phyloP scores from a whole-genome alignment of 2,329 filamentous ascomycete genomes.

The Microsporum canis region DNA sequence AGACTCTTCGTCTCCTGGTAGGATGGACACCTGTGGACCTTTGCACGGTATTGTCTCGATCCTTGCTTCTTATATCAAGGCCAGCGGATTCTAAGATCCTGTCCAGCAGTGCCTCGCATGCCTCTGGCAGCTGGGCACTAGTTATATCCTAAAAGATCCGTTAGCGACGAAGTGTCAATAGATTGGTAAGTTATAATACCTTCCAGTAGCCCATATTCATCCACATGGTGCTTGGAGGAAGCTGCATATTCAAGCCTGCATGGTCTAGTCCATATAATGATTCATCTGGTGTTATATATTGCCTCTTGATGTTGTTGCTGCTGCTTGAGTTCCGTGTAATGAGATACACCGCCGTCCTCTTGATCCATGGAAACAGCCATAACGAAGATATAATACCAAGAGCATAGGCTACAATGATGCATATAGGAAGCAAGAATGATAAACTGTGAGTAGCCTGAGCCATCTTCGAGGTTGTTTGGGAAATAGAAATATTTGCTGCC shows the following conservation, averaged over 20 bases:
- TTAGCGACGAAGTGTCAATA: neutral
- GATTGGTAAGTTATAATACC: constrained; percentile 18
- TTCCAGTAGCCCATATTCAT: constrained; percentile 55
- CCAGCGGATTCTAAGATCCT: constrained; percentile 38
- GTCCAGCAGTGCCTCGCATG: constrained; percentile 40
- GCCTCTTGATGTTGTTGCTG: neutral
- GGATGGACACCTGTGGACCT: neutral
- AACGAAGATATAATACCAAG: neutral
- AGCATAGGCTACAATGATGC: neutral
- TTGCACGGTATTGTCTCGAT: neutral
- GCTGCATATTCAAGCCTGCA: constrained; percentile 43
- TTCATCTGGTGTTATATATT: neutral
- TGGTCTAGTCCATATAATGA: constrained; percentile 43
- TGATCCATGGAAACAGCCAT: neutral
- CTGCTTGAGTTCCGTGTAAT: neutral
- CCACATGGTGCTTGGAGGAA: constrained; percentile 45
- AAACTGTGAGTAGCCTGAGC: neutral
- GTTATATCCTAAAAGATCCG: neutral
- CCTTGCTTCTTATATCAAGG: constrained; percentile 21
- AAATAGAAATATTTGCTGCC: neutral
- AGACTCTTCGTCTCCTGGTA: constrained; percentile 8
- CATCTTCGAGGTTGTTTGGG: neutral
- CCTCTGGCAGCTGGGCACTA: constrained; percentile 31
- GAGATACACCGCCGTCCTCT: neutral
- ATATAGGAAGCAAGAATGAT: neutral